A percentile compares a stretch with the other conserved stretches of the same genome.
These are phyloP conservation scores for Chloranthus sessilifolius DNA, from an alignment of 164 flowering plant species.

Conservation along the genomic window DNA sequence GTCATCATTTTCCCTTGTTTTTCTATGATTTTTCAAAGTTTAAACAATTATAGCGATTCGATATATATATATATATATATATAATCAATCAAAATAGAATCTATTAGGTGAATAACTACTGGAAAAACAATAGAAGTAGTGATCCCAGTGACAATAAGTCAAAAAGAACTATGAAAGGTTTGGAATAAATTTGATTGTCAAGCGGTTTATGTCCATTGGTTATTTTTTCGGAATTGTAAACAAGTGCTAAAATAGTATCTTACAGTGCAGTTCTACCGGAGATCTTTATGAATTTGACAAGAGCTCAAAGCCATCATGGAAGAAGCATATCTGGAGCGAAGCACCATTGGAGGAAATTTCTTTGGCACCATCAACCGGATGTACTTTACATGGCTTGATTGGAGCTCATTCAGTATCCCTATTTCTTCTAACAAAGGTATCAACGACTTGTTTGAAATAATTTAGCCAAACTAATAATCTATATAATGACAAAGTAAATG, in stretches of 20 bases:
- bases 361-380: slow-evolving; percentile 39
- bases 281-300: slow-evolving; percentile 73
- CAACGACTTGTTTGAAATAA: slow-evolving; percentile 5
- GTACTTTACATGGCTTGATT: slow-evolving; percentile 35
- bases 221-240: neutral
- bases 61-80: too few species aligned
- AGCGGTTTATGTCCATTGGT: too few species aligned
- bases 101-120: too few species aligned
- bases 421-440: slow-evolving; percentile 74
- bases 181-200: too few species aligned
- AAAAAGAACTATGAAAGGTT: too few species aligned
- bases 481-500: too few species aligned
- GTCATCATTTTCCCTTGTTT: too few species aligned
- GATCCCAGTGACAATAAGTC: too few species aligned
- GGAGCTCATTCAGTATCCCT: slow-evolving; percentile 68
- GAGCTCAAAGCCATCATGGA: slow-evolving; percentile 80
- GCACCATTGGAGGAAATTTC: slow-evolving; percentile 31
- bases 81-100: too few species aligned
- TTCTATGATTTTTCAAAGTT: too few species aligned
- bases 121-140: too few species aligned
- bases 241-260: slow-evolving; percentile 14
- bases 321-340: slow-evolving; percentile 65
- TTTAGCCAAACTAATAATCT: neutral
- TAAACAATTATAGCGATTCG: too few species aligned
- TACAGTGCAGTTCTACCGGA: slow-evolving; percentile 63